Evolutionary conservation across 192 early-diverging fungal species (phyloP).

Genomic region (Backusella circina): DNA sequence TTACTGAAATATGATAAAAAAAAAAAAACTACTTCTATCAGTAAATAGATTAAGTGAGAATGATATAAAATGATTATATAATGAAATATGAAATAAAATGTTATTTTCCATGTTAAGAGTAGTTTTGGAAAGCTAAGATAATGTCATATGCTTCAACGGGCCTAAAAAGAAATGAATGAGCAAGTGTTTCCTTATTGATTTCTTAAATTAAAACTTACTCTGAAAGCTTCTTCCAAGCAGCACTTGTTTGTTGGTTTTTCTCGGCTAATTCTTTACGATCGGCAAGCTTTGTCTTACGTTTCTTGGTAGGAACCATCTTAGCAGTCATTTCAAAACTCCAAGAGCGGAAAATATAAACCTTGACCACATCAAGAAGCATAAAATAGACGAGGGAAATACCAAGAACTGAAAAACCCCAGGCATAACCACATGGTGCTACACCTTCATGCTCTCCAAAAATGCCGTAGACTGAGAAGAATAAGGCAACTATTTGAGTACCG

Average conservation of each 20-base stretch:
- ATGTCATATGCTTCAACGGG: conserved; percentile 20
- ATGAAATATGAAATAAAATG: neutral
- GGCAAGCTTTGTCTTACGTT: conserved; percentile 59
- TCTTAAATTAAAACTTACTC: conserved; percentile 11
- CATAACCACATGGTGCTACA: conserved; percentile 63
- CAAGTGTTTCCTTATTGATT: neutral
- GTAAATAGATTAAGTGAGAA: neutral
- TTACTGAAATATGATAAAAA: conserved; percentile 9
- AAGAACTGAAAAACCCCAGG: conserved; percentile 71
- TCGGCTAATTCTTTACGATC: conserved; percentile 45
- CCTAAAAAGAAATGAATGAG: conserved; percentile 4
- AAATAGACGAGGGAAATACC: conserved; percentile 78
- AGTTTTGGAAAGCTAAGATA: conserved; percentile 16
- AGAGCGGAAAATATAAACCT: conserved; percentile 76
- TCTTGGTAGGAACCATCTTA: conserved; percentile 69
- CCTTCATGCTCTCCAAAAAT: conserved; percentile 57
- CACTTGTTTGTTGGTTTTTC: conserved; percentile 43
- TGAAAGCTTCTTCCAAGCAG: conserved; percentile 37
- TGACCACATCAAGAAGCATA: conserved; percentile 85
- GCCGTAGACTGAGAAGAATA: conserved; percentile 74
- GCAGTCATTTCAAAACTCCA: conserved; percentile 94
- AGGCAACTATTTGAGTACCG: conserved; percentile 88
- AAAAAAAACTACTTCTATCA: conserved; percentile 1
- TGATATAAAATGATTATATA: neutral
- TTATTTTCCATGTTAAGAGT: conserved; percentile 4